phyloP scores from a whole-genome alignment of 306 rosid species.

The Vigna hirtella region DNA sequence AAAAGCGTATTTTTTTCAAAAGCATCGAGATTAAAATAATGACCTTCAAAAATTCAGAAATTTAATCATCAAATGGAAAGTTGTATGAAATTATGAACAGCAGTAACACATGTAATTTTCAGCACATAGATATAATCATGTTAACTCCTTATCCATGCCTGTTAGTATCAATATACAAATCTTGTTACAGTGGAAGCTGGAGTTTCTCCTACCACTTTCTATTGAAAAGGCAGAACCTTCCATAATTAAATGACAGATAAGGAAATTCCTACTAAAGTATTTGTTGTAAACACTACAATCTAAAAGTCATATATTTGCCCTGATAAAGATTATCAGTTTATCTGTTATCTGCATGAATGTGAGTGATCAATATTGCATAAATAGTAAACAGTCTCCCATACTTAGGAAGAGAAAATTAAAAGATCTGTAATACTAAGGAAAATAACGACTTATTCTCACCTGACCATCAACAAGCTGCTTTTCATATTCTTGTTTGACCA shows the following conservation, averaged over 20 bases:
- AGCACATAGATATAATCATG: conserved; percentile 15
- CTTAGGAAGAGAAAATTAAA: conserved; percentile 6
- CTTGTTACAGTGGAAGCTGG: conserved; percentile 5
- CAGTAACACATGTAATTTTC: not conserved
- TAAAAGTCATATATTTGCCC: not conserved
- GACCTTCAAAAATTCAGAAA: conserved; percentile 19
- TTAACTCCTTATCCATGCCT: not conserved
- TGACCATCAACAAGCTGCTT: conserved; percentile 69
- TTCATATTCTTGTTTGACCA: conserved; percentile 82
- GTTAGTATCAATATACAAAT: conserved; percentile 5
- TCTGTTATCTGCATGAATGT: not conserved
- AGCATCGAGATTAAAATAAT: not conserved
- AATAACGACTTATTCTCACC: conserved; percentile 60
- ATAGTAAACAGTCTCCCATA: conserved; percentile 25
- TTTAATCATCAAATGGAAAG: conserved; percentile 22
- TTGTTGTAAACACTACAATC: not conserved
- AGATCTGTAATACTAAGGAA: conserved; percentile 2
- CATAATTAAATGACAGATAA: not conserved
- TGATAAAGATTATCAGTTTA: not conserved
- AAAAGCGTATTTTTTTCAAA: conserved; percentile 35
- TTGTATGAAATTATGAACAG: not conserved
- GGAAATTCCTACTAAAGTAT: not conserved
- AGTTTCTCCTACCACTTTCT: conserved; percentile 16
- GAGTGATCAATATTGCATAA: conserved; percentile 16
- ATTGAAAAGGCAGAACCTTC: conserved; percentile 19